A percentile compares a stretch with the other conserved stretches of the same genome.
These are phyloP conservation scores for Schizochytrium sp. DNA, from an alignment of 108 stramenopile species.

Conservation along the genomic window DNA sequence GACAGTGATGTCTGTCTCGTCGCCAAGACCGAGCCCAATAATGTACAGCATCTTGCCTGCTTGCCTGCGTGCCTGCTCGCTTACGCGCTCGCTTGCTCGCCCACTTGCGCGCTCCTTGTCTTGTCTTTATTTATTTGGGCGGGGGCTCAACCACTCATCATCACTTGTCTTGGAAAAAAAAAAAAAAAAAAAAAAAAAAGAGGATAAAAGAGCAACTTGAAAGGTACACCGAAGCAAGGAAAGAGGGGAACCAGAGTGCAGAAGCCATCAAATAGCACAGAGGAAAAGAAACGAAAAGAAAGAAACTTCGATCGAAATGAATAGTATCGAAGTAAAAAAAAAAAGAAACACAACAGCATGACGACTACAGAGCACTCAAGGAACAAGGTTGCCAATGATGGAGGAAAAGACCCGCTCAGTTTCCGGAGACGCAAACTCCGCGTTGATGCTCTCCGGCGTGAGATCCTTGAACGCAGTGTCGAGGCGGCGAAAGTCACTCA, in stretches of 20 bases:
- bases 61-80: too few relatives aligned
- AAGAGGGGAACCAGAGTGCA: background rate
- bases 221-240: too few relatives aligned
- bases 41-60: slow-evolving; percentile 82
- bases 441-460: background rate
- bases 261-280: background rate
- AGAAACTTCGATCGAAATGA: background rate
- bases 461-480: background rate
- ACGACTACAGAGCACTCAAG: background rate
- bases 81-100: too few relatives aligned
- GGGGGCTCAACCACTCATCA: background rate
- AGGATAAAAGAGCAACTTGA: too few relatives aligned
- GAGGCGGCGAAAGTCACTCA: background rate
- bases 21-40: slow-evolving; percentile 90
- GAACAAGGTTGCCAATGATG: background rate
- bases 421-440: background rate
- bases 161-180: background rate
- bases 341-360: background rate
- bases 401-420: background rate
- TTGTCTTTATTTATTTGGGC: background rate
- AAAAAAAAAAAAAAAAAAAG: background rate
- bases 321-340: background rate
- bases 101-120: background rate
- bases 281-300: background rate
- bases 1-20: slow-evolving; percentile 95